Percentiles rank a stretch among this genome's conserved stretches.
Evolutionary conservation across 495 filamentous ascomycete species (phyloP).

Genomic region (Hyaloscypha hepaticicola): DNA sequence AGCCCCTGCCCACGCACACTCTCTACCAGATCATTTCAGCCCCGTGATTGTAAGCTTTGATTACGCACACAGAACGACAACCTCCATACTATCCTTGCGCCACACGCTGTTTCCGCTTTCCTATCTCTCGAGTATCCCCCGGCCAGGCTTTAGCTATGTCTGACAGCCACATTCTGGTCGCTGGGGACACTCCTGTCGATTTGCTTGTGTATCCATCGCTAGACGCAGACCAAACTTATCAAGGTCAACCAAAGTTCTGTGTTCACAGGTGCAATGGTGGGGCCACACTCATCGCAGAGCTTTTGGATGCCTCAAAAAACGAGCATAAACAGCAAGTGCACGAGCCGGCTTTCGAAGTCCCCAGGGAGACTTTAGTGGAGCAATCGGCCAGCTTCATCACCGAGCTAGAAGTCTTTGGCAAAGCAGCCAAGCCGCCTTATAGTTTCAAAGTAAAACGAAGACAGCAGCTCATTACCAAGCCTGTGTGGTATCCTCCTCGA

Average conservation of each 20-base stretch:
- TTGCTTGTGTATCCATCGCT: slow-evolving; percentile 1
- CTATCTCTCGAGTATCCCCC: too few relatives aligned
- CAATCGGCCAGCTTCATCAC: background rate
- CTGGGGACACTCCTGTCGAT: background rate
- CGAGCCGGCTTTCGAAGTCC: background rate
- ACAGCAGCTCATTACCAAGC: slow-evolving; percentile 3
- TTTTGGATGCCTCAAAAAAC: background rate
- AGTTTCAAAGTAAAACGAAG: slow-evolving; percentile 6
- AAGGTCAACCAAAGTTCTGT: background rate
- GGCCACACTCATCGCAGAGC: background rate
- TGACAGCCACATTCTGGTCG: background rate
- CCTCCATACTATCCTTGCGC: too few relatives aligned
- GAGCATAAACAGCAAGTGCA: background rate
- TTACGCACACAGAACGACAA: too few relatives aligned
- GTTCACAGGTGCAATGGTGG: background rate
- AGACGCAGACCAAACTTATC: background rate
- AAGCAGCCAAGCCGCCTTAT: slow-evolving; percentile 1
- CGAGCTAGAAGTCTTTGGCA: background rate
- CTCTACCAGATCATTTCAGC: too few relatives aligned
- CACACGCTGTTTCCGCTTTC: too few relatives aligned
- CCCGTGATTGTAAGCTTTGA: too few relatives aligned
- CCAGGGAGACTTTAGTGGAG: too few relatives aligned
- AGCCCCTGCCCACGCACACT: too few relatives aligned
- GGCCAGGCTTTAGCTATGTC: background rate
- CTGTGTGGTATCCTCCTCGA: background rate